Conservation (phyloP, 2,329 filamentous ascomycete species). For the Dichotomopilus funicola region DNA sequence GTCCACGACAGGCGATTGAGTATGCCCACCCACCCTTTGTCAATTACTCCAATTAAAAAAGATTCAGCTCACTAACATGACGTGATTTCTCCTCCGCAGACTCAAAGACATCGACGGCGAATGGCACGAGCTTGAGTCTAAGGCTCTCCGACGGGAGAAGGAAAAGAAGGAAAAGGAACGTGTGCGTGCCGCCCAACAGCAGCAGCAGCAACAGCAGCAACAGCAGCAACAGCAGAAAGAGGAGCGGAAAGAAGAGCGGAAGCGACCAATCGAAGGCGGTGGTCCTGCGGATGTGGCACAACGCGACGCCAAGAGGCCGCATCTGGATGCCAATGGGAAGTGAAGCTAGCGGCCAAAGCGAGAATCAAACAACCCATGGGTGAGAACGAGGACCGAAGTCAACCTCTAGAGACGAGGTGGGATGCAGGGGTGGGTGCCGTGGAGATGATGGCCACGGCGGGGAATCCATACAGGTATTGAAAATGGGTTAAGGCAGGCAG, state of each 20-base stretch:
- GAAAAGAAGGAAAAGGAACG: conserved; percentile 53
- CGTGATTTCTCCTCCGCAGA: conserved; percentile 36
- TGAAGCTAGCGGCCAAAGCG: not conserved
- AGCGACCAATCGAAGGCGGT: conserved; percentile 27
- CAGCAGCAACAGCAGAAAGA: conserved; percentile 2
- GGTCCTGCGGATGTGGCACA: conserved; percentile 15
- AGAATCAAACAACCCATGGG: too few species aligned
- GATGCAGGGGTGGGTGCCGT: too few species aligned
- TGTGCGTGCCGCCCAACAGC: conserved; percentile 29
- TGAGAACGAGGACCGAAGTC: too few species aligned
- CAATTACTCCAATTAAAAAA: not conserved
- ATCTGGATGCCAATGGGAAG: conserved; percentile 18
- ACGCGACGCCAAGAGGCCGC: conserved; percentile 25
- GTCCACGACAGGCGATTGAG: conserved; percentile 71
- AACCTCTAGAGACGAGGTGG: too few species aligned
- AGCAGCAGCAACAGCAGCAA: conserved; percentile 9
- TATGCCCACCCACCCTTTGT: conserved; percentile 41
- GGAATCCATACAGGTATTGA: too few species aligned
- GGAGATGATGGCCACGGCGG: too few species aligned
- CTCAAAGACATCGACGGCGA: conserved; percentile 79
- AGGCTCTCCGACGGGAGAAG: conserved; percentile 85
- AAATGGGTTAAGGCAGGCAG: too few species aligned
- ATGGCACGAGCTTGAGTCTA: conserved; percentile 98
- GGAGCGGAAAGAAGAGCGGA: conserved; percentile 33
- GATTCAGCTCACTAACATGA: not conserved